phyloP scores from a whole-genome alignment of 768 basidiomycete genomes.

The Wakefieldia striispora region DNA sequence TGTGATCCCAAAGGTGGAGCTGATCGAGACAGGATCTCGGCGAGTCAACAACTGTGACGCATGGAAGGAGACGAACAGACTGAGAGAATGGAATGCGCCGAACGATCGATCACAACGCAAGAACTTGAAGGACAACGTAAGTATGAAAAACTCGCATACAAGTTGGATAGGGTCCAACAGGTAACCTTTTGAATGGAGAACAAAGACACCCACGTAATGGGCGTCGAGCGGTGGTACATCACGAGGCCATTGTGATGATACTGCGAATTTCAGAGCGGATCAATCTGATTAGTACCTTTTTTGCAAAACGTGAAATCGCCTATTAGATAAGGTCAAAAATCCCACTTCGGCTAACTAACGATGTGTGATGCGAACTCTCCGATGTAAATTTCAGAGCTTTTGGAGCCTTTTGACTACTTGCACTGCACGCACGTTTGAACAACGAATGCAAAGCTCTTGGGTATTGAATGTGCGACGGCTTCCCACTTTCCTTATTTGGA shows the following conservation, averaged over 20 bases:
- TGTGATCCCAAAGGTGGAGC: no score
- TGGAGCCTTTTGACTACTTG: no score
- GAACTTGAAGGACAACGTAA: slow-evolving; percentile 4
- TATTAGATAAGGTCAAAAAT: background rate
- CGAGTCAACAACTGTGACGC: no score
- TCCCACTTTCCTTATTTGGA: no score
- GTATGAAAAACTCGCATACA: background rate
- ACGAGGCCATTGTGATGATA: slow-evolving; percentile 5
- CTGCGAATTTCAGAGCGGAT: background rate
- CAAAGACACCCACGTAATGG: slow-evolving; percentile 16
- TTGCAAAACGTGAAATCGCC: background rate
- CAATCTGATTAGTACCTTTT: background rate
- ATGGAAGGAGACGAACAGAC: background rate
- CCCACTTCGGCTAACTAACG: background rate
- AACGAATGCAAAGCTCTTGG: no score
- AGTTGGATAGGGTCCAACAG: background rate
- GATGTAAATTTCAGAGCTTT: no score
- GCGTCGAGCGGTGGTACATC: slow-evolving; percentile 1
- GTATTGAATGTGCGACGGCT: no score
- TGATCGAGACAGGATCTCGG: no score
- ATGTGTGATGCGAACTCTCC: no score
- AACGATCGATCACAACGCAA: background rate
- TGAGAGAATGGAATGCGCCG: background rate
- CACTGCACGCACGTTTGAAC: no score
- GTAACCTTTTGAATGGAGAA: background rate